Evolutionary conservation across 192 early-diverging fungal genomes (phyloP), one percentile per base, ranked within the genome.

Genomic region (Geranomyces variabilis): DNA sequence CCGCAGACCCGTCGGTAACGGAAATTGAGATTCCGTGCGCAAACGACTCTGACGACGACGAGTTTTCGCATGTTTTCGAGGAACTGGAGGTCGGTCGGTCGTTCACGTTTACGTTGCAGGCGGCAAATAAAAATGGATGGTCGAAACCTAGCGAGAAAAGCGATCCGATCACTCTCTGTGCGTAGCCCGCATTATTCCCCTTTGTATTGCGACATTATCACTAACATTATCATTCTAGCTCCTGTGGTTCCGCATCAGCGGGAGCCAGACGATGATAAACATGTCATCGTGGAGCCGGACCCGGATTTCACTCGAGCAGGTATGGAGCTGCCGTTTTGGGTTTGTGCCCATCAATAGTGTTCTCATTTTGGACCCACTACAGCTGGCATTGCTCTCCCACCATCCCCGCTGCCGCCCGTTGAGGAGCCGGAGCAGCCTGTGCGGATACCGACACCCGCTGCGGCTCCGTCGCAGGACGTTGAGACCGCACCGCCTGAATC

Each of bases 331-430:
- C 58, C 2, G 10, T 57, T 33, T 46, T 64, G 1, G 63, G 5
- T 45, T 26, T 64, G 5, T 12, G 17, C 43, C 5, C 13, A 10
- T 41, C 63, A 44, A 73, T 22, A 66, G 45, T 64, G 59, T 56
- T 29, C 36, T 48, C 19, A 49, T 29, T 26, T 12, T 33, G 41
- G 61, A 14, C 22, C n/a, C 26, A 48, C n/a, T 26, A 19, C 34
- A 83, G 81, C 81, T n/a, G 79, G 67, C 14, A 75, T 83, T 21
- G 34, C 74, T 0, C 66, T 83, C 26, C 82, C 82, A 62, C 49
- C 68, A 13, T 77, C 81, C 29, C 81, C 81, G 31, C 46, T 58
- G 0, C 71, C 70, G 21, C 28, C 75, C 29, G 21, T 43, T 21
- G 74, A 72, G 19, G 46, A 31, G 12, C 22, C 64, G 44, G 30